A percentile compares a stretch with the other conserved stretches of the same genome.
These are phyloP conservation scores for Metschnikowia shivogae DNA, from an alignment of 805 yeast genomes.

Conservation along the genomic window DNA sequence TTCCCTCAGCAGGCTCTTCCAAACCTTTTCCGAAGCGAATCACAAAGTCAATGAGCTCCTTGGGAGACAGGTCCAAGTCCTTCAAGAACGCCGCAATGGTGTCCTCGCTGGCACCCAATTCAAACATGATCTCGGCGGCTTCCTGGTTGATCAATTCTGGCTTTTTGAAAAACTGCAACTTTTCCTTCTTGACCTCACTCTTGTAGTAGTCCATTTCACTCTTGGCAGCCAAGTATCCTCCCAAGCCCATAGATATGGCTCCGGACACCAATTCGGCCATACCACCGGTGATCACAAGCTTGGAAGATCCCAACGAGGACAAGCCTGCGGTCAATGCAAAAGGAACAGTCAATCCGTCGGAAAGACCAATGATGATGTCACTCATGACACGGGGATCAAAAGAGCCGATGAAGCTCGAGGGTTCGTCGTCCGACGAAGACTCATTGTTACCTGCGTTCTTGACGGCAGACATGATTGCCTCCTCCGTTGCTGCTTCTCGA, in stretches of 20 bases:
- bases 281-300: slow-evolving; percentile 94
- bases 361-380: slow-evolving; percentile 87
- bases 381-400: slow-evolving; percentile 92
- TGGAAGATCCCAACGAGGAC: slow-evolving; percentile 83
- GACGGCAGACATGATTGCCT: slow-evolving; percentile 31
- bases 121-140: slow-evolving; percentile 74
- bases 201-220: slow-evolving; percentile 75
- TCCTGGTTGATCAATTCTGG: slow-evolving; percentile 68
- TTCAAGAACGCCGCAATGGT: slow-evolving; percentile 70
- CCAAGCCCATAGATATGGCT: slow-evolving; percentile 96
- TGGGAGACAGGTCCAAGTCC: slow-evolving; percentile 77
- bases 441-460: slow-evolving; percentile 22
- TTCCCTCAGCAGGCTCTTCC: slow-evolving; percentile 91
- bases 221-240: slow-evolving; percentile 93
- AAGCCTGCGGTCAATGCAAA: slow-evolving; percentile 97
- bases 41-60: slow-evolving; percentile 77
- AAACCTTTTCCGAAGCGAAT: slow-evolving; percentile 87
- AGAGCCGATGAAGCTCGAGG: slow-evolving; percentile 42
- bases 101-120: slow-evolving; percentile 66
- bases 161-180: slow-evolving; percentile 59
- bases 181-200: slow-evolving; percentile 68
- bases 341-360: slow-evolving; percentile 97
- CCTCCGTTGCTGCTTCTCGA: slow-evolving; percentile 34
- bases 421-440: slow-evolving; percentile 16
- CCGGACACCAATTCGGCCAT: slow-evolving; percentile 96